phyloP scores from a whole-genome alignment of 495 filamentous ascomycete genomes.

The Annulohypoxylon nitens region DNA sequence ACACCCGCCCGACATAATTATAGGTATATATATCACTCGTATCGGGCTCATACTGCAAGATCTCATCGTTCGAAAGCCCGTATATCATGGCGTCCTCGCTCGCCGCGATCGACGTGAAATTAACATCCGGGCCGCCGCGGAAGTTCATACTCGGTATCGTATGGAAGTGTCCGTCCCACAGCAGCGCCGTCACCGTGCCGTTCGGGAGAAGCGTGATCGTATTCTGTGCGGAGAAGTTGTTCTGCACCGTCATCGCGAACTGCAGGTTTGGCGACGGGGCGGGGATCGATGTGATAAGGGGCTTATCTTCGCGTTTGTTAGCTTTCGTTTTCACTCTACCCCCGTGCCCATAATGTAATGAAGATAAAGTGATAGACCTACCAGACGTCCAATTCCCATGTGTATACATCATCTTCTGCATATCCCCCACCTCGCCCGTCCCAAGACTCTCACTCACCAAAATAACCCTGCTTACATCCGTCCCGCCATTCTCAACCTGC shows the following conservation, averaged over 20 bases:
- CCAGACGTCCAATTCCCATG: constrained; percentile 3
- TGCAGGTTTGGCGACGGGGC: constrained; percentile 24
- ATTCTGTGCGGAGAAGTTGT: constrained; percentile 20
- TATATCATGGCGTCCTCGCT: constrained; percentile 39
- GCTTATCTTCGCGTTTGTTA: constrained; percentile 10
- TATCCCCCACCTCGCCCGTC: neutral
- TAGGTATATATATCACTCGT: constrained; percentile 15
- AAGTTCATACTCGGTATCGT: constrained; percentile 33
- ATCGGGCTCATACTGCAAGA: constrained; percentile 29
- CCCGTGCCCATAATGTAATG: neutral
- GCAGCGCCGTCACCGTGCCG: constrained; percentile 36
- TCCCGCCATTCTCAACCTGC: constrained; percentile 14
- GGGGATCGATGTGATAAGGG: constrained; percentile 13
- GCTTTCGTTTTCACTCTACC: neutral
- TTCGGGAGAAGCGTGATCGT: constrained; percentile 32
- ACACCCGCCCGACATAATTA: constrained; percentile 24
- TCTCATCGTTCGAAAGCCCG: constrained; percentile 30
- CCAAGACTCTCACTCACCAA: constrained; percentile 23
- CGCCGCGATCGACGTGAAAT: constrained; percentile 38
- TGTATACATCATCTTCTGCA: constrained; percentile 23
- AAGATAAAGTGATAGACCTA: constrained; percentile 2
- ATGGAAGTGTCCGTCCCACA: neutral
- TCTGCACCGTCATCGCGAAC: constrained; percentile 22
- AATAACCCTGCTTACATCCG: neutral
- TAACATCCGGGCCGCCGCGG: constrained; percentile 26